phyloP scores from a whole-genome alignment of 108 stramenopile species.

The Cyclotella baltica region DNA sequence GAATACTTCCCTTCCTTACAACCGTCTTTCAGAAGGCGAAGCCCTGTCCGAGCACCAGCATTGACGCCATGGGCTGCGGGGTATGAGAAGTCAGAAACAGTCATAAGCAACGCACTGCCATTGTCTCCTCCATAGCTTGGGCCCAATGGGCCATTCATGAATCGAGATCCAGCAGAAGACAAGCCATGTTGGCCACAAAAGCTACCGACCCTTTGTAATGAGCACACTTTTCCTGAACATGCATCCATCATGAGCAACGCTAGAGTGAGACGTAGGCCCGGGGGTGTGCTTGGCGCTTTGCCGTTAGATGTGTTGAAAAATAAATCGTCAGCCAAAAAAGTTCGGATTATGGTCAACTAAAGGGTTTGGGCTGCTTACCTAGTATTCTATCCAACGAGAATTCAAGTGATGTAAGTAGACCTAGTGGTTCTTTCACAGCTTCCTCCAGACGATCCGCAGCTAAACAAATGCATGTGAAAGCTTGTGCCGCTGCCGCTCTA shows the following conservation, averaged over 20 bases:
- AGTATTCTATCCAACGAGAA: conserved; percentile 76
- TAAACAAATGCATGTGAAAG: conserved; percentile 80
- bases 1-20: conserved; percentile 47
- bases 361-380: conserved; percentile 35
- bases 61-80: conserved; percentile 89
- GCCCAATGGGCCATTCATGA: conserved; percentile 81
- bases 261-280: conserved; percentile 79
- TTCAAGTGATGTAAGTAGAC: conserved; percentile 76
- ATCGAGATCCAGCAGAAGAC: conserved; percentile 63
- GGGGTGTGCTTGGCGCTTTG: conserved; percentile 60
- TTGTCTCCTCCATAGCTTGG: conserved; percentile 83
- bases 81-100: conserved; percentile 62
- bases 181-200: conserved; percentile 75
- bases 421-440: conserved; percentile 53
- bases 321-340: background rate
- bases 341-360: background rate
- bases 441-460: conserved; percentile 78
- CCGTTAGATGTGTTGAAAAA: background rate
- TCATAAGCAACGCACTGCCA: conserved; percentile 68
- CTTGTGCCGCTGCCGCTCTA: conserved; percentile 86
- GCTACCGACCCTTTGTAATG: conserved; percentile 81
- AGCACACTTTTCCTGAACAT: conserved; percentile 86
- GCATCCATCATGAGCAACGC: conserved; percentile 87
- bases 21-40: conserved; percentile 66
- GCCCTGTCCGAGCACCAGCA: conserved; percentile 83